Conservation (phyloP, 441 rosid species). For the Erysimum cheiri region DNA sequence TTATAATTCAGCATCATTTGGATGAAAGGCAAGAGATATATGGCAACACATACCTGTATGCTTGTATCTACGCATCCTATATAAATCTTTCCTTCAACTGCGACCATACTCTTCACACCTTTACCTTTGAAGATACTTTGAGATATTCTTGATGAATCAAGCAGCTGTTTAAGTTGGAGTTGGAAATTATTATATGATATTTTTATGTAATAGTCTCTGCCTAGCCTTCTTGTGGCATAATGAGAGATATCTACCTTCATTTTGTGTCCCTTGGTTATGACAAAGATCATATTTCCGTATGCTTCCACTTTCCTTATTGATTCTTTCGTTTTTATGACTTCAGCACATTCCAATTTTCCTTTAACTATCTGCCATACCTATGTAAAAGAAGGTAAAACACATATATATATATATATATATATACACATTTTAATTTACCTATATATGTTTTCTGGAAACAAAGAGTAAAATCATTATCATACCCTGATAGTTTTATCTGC, state of each 20-base stretch:
- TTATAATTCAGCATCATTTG: constrained; percentile 16
- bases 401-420: too few relatives aligned
- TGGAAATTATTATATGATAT: not conserved
- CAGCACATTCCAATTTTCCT: constrained; percentile 68
- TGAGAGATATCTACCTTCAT: constrained; percentile 65
- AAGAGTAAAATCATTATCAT: constrained; percentile 20
- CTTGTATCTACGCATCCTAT: constrained; percentile 85
- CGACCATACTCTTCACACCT: constrained; percentile 67
- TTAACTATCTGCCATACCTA: constrained; percentile 83
- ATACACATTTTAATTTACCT: too few relatives aligned
- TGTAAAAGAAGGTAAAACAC: constrained; percentile 36
- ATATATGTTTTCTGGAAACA: not conserved
- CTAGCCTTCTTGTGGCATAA: not conserved
- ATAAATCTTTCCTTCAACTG: constrained; percentile 72
- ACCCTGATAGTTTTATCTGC: constrained; percentile 83
- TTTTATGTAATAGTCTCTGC: constrained; percentile 15
- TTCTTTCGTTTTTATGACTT: constrained; percentile 71
- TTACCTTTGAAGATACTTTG: constrained; percentile 65
- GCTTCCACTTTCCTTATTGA: constrained; percentile 67
- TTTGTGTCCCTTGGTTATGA: constrained; percentile 61
- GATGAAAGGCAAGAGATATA: constrained; percentile 11
- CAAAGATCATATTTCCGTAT: constrained; percentile 55
- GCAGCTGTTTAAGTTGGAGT: constrained; percentile 43
- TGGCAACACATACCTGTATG: constrained; percentile 61
- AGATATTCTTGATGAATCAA: constrained; percentile 67